Evolutionary conservation across 495 filamentous ascomycete genomes (phyloP).

Genomic region (Podospora appendiculata): DNA sequence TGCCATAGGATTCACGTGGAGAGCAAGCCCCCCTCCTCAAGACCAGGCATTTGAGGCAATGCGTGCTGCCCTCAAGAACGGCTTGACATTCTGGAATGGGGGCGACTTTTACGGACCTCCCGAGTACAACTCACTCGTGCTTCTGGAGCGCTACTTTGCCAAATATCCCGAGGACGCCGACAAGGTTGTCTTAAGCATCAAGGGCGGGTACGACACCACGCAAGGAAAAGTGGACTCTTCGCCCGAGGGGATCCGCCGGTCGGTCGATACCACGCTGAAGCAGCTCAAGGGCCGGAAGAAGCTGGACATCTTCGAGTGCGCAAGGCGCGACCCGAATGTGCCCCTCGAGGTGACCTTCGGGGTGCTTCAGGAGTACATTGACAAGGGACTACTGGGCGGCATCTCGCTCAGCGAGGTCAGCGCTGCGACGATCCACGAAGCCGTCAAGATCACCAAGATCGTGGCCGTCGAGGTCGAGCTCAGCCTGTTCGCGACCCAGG

Average conservation of each 20-base stretch:
- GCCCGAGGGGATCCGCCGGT: slow-evolving; percentile 52
- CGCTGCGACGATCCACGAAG: slow-evolving; percentile 67
- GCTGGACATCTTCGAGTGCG: slow-evolving; percentile 75
- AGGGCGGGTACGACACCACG: slow-evolving; percentile 42
- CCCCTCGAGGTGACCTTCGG: slow-evolving; percentile 42
- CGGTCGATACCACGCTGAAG: slow-evolving; percentile 59
- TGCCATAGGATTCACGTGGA: slow-evolving; percentile 63
- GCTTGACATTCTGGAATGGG: slow-evolving; percentile 71
- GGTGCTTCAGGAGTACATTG: slow-evolving; percentile 52
- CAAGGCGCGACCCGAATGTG: slow-evolving; percentile 58
- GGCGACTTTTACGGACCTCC: slow-evolving; percentile 73
- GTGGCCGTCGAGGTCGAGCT: slow-evolving; percentile 74
- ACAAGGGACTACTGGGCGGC: slow-evolving; percentile 72
- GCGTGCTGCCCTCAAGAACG: slow-evolving; percentile 55
- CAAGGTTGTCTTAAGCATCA: slow-evolving; percentile 59
- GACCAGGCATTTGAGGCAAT: slow-evolving; percentile 62
- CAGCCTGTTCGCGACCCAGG: slow-evolving; percentile 59
- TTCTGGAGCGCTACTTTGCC: slow-evolving; percentile 60
- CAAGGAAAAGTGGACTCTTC: slow-evolving; percentile 45
- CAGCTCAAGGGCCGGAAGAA: slow-evolving; percentile 65
- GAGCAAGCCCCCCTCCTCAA: slow-evolving; percentile 45
- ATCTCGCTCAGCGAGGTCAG: slow-evolving; percentile 68
- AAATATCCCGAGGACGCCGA: slow-evolving; percentile 63
- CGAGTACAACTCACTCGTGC: slow-evolving; percentile 55
- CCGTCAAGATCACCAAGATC: slow-evolving; percentile 62